phyloP scores from a whole-genome alignment of 768 basidiomycete species.

The Mycena filopes region DNA sequence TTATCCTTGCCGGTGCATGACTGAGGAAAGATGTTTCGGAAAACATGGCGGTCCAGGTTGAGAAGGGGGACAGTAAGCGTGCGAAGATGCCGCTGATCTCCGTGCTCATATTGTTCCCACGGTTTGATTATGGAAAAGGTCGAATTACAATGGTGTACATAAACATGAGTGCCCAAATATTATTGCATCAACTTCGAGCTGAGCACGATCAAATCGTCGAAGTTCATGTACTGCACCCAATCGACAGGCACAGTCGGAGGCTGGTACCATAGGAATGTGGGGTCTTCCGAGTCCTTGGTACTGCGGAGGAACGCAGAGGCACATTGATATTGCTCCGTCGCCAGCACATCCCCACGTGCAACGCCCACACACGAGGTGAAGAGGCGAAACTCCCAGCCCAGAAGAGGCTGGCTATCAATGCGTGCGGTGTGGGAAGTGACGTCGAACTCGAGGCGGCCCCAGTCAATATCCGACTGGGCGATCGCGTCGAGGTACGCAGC shows the following conservation, averaged over 20 bases:
- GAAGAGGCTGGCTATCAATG: slow-evolving; percentile 74
- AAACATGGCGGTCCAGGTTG: neutral
- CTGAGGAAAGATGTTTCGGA: slow-evolving; percentile 39
- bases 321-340: slow-evolving; percentile 80
- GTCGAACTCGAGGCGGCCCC: slow-evolving; percentile 84
- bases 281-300: too few species aligned
- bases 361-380: slow-evolving; percentile 81
- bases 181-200: too few species aligned
- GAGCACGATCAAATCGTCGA: too few species aligned
- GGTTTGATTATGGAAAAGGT: too few species aligned
- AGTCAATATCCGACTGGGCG: slow-evolving; percentile 85
- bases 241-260: too few species aligned
- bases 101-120: too few species aligned
- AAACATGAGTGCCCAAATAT: too few species aligned
- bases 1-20: slow-evolving; percentile 85
- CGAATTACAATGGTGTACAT: too few species aligned
- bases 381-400: slow-evolving; percentile 90
- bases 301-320: slow-evolving; percentile 83
- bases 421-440: slow-evolving; percentile 67
- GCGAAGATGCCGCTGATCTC: too few species aligned
- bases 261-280: too few species aligned
- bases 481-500: slow-evolving; percentile 86
- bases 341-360: slow-evolving; percentile 63
- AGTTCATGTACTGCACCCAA: too few species aligned
- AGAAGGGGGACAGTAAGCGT: too few species aligned